Evolutionary conservation across 176 grass and related monocot species (phyloP).

Genomic region (Secale cereale): DNA sequence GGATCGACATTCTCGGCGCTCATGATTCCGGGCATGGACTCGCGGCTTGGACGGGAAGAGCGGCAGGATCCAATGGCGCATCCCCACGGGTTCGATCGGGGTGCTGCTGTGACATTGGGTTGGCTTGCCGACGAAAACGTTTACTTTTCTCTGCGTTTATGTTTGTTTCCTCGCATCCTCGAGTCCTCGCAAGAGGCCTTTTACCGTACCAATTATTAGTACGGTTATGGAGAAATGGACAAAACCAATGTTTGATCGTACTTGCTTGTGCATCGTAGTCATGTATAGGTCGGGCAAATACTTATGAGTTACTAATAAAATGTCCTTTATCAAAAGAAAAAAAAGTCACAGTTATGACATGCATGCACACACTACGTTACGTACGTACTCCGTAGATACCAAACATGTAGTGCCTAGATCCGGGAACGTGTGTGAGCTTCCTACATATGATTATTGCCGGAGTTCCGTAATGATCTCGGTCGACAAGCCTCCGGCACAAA

Average conservation of each 20-base stretch:
- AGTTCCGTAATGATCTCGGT: background rate
- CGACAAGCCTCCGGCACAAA: background rate
- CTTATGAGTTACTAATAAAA: too few relatives aligned
- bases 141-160: background rate
- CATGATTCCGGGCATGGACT: background rate
- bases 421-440: background rate
- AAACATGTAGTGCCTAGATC: background rate
- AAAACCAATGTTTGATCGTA: too few relatives aligned
- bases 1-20: background rate
- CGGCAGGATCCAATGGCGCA: background rate
- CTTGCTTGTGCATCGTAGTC: too few relatives aligned
- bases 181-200: too few relatives aligned
- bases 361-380: background rate
- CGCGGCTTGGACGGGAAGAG: background rate
- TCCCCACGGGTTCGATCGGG: too few relatives aligned
- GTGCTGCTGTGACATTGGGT: background rate
- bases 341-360: background rate
- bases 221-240: too few relatives aligned
- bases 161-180: background rate
- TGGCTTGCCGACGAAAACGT: background rate
- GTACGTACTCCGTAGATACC: background rate
- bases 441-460: background rate
- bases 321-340: too few relatives aligned
- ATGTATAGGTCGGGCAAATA: too few relatives aligned
- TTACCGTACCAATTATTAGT: too few relatives aligned